Evolutionary conservation across 192 early-diverging fungal genomes (phyloP), one percentile per base, ranked within the genome.

Genomic region (Borealophlyctis nickersoniae): DNA sequence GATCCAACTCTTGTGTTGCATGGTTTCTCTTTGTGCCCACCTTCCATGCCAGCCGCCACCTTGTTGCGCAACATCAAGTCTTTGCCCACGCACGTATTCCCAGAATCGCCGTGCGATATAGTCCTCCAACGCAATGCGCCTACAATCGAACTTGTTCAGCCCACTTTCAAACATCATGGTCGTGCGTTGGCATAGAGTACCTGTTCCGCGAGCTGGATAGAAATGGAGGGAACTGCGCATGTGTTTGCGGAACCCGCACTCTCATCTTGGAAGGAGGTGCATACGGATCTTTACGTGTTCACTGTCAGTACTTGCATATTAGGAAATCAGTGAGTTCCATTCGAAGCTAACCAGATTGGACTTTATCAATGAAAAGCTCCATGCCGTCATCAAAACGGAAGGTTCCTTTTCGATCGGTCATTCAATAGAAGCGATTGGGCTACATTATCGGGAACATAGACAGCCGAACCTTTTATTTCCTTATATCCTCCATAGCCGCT

Each of bases 191-290:
- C n/a, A n/a, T n/a, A n/a, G n/a, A n/a, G n/a, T 19, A 45, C 2
- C 78, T 74, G 26, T 60, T 52, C 14, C 63, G 67, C 19, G 58
- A 71, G 1, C 56, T 60, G 36, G 57, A 77, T 30, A 69, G 60
- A 14, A 49, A 13, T 1, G 16, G 16, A 2, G 80, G 77, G 39
- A 81, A 77, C 13, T 49, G 14, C 16, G 60, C 60, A 19, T 28
- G 19, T 0, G 36, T 33, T 55, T 81, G 79, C 4, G 55, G 35
- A 23, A 85, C 66, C 3, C 58, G 61, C 2, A 81, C 56, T 2
- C 83, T 68, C 4, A 85, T 72, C 48, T 60, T 45, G 33, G 76
- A 78, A 2, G 83, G 80, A 1, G 83, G 73, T 13, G 83, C 83
- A 58, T 67, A 85, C 5, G 78, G 71, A 48, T 85, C 83, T 45